Evolutionary conservation across 225 moss, liverwort and hornwort genomes (phyloP).

Genomic region (Takakia lepidozioides): DNA sequence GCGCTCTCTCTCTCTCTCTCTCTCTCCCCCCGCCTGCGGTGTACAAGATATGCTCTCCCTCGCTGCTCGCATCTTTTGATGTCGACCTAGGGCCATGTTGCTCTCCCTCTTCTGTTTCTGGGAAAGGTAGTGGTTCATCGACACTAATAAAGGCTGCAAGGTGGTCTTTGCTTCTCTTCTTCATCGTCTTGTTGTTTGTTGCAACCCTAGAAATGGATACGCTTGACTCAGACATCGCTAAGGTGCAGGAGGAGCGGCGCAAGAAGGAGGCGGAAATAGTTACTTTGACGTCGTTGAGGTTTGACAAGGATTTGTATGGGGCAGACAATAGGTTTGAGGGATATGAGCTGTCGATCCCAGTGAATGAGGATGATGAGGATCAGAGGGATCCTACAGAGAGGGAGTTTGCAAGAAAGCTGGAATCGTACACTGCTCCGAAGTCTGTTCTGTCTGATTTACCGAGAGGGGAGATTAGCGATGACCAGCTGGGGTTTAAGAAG

Average conservation of each 20-base stretch:
- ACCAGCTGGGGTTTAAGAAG: conserved; percentile 85
- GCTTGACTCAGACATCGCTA: conserved; percentile 72
- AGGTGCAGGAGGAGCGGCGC: conserved; percentile 85
- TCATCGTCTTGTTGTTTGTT: no score
- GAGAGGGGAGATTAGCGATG: conserved; percentile 68
- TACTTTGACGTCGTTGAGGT: conserved; percentile 65
- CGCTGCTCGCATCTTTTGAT: no score
- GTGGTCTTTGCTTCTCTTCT: no score
- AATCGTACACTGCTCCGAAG: conserved; percentile 87
- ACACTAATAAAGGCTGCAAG: no score
- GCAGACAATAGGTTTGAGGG: conserved; percentile 84
- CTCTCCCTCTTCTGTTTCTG: no score
- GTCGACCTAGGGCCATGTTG: no score
- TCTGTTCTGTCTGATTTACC: conserved; percentile 65
- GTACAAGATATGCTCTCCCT: no score
- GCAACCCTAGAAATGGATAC: conserved; percentile 56
- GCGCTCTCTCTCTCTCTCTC: no score
- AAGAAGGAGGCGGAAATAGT: conserved; percentile 84
- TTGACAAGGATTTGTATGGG: conserved; percentile 94
- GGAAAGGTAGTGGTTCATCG: no score
- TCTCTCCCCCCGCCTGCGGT: no score
- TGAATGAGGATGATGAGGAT: conserved; percentile 87
- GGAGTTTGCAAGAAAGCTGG: conserved; percentile 67
- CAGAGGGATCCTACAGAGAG: conserved; percentile 69
- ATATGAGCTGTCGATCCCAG: conserved; percentile 82